phyloP scores from a whole-genome alignment of 164 flowering plant genomes.

The Amborella trichopoda region DNA sequence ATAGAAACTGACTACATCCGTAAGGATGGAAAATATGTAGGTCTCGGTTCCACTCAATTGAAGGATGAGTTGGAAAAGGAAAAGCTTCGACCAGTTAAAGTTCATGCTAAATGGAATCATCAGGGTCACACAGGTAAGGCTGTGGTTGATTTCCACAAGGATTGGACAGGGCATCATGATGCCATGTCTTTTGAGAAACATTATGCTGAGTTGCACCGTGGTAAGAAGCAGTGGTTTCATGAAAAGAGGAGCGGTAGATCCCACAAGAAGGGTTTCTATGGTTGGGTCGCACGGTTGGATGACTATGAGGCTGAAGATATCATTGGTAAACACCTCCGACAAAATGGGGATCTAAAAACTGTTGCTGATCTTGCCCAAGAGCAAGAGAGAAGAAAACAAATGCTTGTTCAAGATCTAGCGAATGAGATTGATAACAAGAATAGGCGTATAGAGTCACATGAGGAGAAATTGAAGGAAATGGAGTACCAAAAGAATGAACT shows the following conservation, averaged over 20 bases:
- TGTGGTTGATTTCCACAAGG: constrained; percentile 9
- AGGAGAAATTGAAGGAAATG: neutral
- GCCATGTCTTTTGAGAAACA: constrained; percentile 7
- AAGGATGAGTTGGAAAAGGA: constrained; percentile 2
- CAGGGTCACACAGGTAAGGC: constrained; percentile 10
- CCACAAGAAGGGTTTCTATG: constrained; percentile 29
- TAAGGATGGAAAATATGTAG: constrained; percentile 6
- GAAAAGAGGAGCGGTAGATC: constrained; percentile 13
- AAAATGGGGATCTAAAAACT: constrained; percentile 39
- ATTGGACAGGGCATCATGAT: constrained; percentile 9
- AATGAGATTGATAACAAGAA: constrained; percentile 52
- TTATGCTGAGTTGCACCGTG: constrained; percentile 14
- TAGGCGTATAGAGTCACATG: neutral
- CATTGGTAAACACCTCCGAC: neutral
- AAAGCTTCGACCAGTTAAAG: constrained; percentile 5
- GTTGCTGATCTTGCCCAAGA: constrained; percentile 54
- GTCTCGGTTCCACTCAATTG: neutral
- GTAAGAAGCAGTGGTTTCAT: constrained; percentile 60
- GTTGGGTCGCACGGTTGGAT: constrained; percentile 86
- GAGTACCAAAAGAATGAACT: too few relatives aligned
- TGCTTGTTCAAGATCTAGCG: constrained; percentile 46
- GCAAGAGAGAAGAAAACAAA: constrained; percentile 50
- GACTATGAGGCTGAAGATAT: constrained; percentile 35
- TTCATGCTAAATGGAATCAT: constrained; percentile 8
- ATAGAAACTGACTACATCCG: constrained; percentile 3